Conservation (phyloP, 2,329 filamentous ascomycete species). For the Ilyonectria destructans region DNA sequence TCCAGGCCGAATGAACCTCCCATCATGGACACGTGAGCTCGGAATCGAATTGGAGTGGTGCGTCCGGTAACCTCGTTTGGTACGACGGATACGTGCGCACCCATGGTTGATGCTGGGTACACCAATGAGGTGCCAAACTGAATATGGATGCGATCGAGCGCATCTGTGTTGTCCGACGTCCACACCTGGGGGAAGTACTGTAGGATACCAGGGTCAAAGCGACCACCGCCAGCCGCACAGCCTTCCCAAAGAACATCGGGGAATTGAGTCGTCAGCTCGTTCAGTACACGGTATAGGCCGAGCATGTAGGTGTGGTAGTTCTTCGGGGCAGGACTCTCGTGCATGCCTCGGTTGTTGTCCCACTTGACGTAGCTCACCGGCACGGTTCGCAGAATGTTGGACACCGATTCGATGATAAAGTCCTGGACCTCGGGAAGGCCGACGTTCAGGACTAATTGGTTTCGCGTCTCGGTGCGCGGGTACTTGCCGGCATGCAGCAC, state of each 20-base stretch:
- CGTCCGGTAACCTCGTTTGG: constrained; percentile 73
- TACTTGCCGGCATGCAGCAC: constrained; percentile 72
- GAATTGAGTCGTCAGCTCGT: constrained; percentile 72
- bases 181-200: constrained; percentile 78
- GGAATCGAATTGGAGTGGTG: constrained; percentile 71
- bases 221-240: constrained; percentile 76
- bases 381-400: constrained; percentile 67
- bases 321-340: constrained; percentile 70
- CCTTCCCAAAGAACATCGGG: constrained; percentile 78
- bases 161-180: constrained; percentile 78
- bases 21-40: constrained; percentile 79
- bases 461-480: constrained; percentile 68
- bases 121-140: constrained; percentile 76
- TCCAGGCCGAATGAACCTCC: constrained; percentile 78
- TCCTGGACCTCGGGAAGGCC: constrained; percentile 75
- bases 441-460: constrained; percentile 75
- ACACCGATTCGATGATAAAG: constrained; percentile 71
- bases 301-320: constrained; percentile 74
- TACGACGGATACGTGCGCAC: constrained; percentile 75
- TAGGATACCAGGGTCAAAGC: constrained; percentile 75
- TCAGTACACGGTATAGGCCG: constrained; percentile 75
- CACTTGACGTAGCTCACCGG: constrained; percentile 76
- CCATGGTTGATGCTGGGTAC: constrained; percentile 76
- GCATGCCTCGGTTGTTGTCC: constrained; percentile 78
- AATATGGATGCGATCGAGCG: constrained; percentile 72